phyloP scores from a whole-genome alignment of 1,284 basidiomycete genomes.

The Cryptococcus deneoformans region DNA sequence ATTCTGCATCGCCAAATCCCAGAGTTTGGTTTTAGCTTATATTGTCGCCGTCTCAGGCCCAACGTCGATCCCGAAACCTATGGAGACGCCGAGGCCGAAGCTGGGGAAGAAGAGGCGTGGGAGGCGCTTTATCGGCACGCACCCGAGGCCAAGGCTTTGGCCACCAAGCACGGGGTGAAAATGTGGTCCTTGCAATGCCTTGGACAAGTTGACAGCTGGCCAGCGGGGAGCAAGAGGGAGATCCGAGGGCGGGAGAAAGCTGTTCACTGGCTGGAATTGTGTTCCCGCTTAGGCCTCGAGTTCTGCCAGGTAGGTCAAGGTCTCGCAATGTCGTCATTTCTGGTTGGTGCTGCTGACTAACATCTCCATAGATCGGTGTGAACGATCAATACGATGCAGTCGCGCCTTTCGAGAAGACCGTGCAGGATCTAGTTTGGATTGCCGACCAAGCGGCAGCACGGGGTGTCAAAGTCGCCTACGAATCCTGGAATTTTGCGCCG shows the following conservation, averaged over 20 bases:
- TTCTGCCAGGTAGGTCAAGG: conserved; percentile 10
- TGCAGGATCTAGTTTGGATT: conserved; percentile 16
- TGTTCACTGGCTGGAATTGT: conserved; percentile 13
- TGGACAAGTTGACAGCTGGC: conserved; percentile 16
- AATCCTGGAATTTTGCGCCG: conserved; percentile 22
- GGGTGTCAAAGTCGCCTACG: not conserved
- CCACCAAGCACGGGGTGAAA: conserved; percentile 5
- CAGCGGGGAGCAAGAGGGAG: conserved; percentile 1
- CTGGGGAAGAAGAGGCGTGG: conserved; percentile 13
- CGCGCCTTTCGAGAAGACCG: conserved; percentile 7
- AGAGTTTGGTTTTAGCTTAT: not conserved
- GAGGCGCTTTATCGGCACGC: conserved; percentile 10
- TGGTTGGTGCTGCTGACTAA: no score
- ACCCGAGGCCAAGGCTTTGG: conserved; percentile 5
- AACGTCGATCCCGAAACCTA: conserved; percentile 8
- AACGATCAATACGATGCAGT: conserved; percentile 18
- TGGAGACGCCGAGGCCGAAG: conserved; percentile 14
- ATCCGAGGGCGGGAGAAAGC: conserved; percentile 13
- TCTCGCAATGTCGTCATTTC: no score
- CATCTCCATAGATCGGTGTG: conserved; percentile 10
- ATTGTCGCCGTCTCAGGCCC: conserved; percentile 1
- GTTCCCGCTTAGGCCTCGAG: conserved; percentile 10
- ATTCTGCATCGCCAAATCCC: not conserved
- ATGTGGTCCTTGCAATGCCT: conserved; percentile 14
- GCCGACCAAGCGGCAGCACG: conserved; percentile 13